Evolutionary conservation across 1,139 yeast genomes (phyloP).

Genomic region (Lodderomyces pseudojiufengensis): DNA sequence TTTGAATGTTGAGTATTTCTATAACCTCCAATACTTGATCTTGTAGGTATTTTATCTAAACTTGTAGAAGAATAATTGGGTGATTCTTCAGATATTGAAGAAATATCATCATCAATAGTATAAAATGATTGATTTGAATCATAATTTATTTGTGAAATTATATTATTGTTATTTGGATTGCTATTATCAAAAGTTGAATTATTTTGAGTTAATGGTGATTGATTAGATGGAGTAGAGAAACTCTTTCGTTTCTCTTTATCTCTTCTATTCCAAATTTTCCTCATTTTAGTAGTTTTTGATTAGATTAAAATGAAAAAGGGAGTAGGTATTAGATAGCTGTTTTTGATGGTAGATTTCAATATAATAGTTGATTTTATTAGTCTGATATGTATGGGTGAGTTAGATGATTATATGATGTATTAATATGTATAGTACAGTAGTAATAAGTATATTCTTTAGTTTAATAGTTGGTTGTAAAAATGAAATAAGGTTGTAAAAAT

Average conservation of each 20-base stretch:
- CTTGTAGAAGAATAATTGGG: slow-evolving; percentile 1
- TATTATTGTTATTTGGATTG: neutral
- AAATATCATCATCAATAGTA: slow-evolving; percentile 5
- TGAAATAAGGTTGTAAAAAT: too few relatives aligned
- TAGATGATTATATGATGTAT: too few relatives aligned
- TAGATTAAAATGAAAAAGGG: too few relatives aligned
- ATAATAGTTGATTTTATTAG: too few relatives aligned
- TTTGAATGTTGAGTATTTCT: neutral
- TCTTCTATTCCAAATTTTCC: slow-evolving; percentile 21
- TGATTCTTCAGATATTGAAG: slow-evolving; percentile 7
- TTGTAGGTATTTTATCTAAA: neutral
- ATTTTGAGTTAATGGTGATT: slow-evolving; percentile 2
- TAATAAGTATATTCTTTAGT: too few relatives aligned
- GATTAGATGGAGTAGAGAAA: slow-evolving; percentile 4
- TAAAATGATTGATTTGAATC: neutral
- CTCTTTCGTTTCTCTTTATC: slow-evolving; percentile 18
- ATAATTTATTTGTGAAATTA: neutral
- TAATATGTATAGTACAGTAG: too few relatives aligned
- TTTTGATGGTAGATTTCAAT: too few relatives aligned
- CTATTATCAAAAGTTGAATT: neutral
- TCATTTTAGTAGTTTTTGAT: slow-evolving; percentile 11
- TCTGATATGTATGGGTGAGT: too few relatives aligned
- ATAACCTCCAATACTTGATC: neutral
- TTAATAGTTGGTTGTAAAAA: too few relatives aligned
- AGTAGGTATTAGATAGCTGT: too few relatives aligned